Evolutionary conservation across 257 asterid species (phyloP).

Genomic region (Catharanthus roseus): DNA sequence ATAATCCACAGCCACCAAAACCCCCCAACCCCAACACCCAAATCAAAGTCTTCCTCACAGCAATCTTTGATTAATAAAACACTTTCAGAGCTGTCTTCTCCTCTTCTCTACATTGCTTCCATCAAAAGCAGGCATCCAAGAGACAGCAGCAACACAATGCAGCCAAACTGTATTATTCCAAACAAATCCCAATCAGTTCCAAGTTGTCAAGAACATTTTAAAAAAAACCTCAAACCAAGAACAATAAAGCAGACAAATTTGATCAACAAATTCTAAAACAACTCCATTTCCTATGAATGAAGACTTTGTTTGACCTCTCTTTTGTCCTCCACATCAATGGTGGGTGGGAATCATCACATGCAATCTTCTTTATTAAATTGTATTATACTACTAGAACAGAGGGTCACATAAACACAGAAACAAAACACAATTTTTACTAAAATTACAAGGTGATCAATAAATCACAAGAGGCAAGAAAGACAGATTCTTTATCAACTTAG

Average conservation of each 20-base stretch:
- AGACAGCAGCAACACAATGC: conserved; percentile 38
- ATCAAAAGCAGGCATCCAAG: conserved; percentile 31
- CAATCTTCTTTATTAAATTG: not conserved
- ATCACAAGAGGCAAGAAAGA: no score
- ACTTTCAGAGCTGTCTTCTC: no score
- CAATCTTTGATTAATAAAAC: not conserved
- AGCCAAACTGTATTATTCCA: conserved; percentile 28
- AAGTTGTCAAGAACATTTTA: not conserved
- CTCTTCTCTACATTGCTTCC: not conserved
- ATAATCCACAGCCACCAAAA: not conserved
- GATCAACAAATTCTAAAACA: not conserved
- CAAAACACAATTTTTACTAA: no score
- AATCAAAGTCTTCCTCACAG: not conserved
- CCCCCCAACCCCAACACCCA: not conserved
- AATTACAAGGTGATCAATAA: no score
- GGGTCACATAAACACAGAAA: no score
- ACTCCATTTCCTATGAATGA: not conserved
- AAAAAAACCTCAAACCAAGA: not conserved
- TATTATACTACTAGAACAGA: not conserved
- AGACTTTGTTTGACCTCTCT: not conserved
- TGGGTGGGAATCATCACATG: no score
- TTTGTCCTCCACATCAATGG: not conserved
- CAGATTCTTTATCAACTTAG: not conserved
- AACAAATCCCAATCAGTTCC: not conserved
- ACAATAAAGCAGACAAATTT: not conserved